phyloP scores from a whole-genome alignment of 495 filamentous ascomycete species.

The Penicillium taxi region DNA sequence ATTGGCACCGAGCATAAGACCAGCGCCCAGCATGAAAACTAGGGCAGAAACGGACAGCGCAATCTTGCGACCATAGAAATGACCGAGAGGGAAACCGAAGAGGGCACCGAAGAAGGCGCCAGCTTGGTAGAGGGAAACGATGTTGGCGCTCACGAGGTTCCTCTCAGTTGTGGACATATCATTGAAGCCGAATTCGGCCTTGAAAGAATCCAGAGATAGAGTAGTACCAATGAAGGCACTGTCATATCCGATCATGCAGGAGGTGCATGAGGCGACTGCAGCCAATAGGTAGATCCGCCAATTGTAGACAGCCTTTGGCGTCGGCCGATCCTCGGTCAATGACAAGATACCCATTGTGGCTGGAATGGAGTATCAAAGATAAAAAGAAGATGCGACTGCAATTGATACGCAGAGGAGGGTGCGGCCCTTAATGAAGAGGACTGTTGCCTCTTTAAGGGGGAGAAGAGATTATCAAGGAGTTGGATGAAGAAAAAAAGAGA shows the following conservation, averaged over 20 bases:
- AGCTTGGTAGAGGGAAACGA: slow-evolving; percentile 61
- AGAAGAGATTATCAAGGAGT: too few relatives aligned
- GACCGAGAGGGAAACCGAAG: slow-evolving; percentile 50
- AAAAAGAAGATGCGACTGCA: not conserved
- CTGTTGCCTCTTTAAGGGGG: not conserved
- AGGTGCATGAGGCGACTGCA: slow-evolving; percentile 60
- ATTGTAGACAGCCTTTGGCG: slow-evolving; percentile 66
- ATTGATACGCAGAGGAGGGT: slow-evolving; percentile 4
- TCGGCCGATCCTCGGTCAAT: slow-evolving; percentile 60
- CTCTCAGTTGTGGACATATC: slow-evolving; percentile 31
- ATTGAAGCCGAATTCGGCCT: slow-evolving; percentile 50
- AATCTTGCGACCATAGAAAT: slow-evolving; percentile 50
- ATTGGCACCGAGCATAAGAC: slow-evolving; percentile 54
- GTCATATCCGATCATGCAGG: slow-evolving; percentile 71
- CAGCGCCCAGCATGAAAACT: slow-evolving; percentile 57
- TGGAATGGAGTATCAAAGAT: slow-evolving; percentile 7
- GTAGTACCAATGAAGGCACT: slow-evolving; percentile 68
- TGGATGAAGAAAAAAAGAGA: too few relatives aligned
- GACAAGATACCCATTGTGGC: slow-evolving; percentile 49
- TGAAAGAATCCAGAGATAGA: slow-evolving; percentile 57
- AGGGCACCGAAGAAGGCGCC: slow-evolving; percentile 62
- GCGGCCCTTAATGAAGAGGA: slow-evolving; percentile 2
- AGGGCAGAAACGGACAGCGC: slow-evolving; percentile 45
- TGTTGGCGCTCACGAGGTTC: slow-evolving; percentile 55
- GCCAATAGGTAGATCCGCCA: slow-evolving; percentile 63